A percentile compares a stretch with the other conserved stretches of the same genome.
Evolutionary conservation across 257 asterid genomes (phyloP).

Genomic region (Nicotiana paniculata): DNA sequence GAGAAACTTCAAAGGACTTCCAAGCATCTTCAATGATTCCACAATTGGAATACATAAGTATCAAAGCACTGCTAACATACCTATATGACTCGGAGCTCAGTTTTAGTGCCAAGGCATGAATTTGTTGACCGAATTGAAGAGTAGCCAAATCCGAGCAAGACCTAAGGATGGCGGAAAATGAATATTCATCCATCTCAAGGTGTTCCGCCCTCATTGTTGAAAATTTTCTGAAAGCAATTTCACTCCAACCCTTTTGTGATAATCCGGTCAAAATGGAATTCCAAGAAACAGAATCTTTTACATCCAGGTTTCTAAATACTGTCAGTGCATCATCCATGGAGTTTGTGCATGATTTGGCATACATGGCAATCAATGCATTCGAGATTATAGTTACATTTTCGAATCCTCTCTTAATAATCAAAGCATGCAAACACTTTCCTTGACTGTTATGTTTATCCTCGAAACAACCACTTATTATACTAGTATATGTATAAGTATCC

Average conservation of each 20-base stretch:
- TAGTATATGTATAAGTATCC: conserved; percentile 68
- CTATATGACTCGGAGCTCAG: conserved; percentile 50
- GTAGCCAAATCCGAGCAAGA: conserved; percentile 87
- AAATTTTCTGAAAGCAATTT: conserved; percentile 49
- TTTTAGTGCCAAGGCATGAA: conserved; percentile 57
- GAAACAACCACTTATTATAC: conserved; percentile 49
- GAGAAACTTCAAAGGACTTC: conserved; percentile 57
- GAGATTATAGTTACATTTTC: conserved; percentile 52
- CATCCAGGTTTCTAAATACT: conserved; percentile 32
- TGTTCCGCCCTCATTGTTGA: conserved; percentile 41
- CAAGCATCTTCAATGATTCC: conserved; percentile 68
- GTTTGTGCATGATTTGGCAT: conserved; percentile 38
- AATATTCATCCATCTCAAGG: conserved; percentile 56
- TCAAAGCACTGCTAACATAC: conserved; percentile 63
- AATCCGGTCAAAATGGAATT: conserved; percentile 74
- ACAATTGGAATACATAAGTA: conserved; percentile 80
- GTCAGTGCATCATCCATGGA: conserved; percentile 47
- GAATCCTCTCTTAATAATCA: conserved; percentile 62
- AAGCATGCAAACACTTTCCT: conserved; percentile 65
- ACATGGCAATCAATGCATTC: conserved; percentile 65
- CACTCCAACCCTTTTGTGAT: conserved; percentile 67
- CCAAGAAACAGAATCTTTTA: conserved; percentile 70
- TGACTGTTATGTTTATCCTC: conserved; percentile 25
- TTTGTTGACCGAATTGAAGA: conserved; percentile 58
- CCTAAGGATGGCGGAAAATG: conserved; percentile 63